Base-by-base conservation (phyloP, 345 rosid species). In the Heritiera littoralis region DNA sequence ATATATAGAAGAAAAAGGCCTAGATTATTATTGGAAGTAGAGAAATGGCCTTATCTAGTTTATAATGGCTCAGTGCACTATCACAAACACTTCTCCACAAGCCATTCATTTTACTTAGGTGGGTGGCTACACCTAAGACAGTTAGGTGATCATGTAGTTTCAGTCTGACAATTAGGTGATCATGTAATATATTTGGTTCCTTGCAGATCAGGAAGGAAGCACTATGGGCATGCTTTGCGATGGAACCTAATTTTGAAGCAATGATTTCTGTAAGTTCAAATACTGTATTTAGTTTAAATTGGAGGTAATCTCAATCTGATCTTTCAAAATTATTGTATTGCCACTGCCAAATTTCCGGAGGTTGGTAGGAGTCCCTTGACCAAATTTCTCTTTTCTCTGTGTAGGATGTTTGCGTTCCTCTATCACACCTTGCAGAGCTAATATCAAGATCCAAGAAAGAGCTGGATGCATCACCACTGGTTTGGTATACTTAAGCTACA, bases 351-450 rank as follows among this genome's bases (percentile, higher is more conserved):
- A 35, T 35, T 49, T 66, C 61, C 54, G 14, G 48, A 45, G 10
- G 45, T 56, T 56, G 70, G 52, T 60, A 48, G 65, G 6, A 14
- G 18, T 28, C 9, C 35, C 60, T 10, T 45, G n/a, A 1, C 32
- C 74, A 17, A 41, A 52, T 13, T 66, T 78, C 61, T 48, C 11
- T 28, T 66, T 46, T 77, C n/a, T 60, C 71, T 61, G 59, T 86
- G 79, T 86, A 95, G 98, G 99, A 93, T 76, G 99, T 93, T 11
- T 95, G 99, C 43, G 98, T 92, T 79, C 99, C 98, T 69, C 84
- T 92, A 60, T 93, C 99, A 65, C 89, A 72, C 73, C 91, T 93
- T 56, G 96, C 93, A 54, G 94, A 93, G 72, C 76, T 95, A 80
- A 95, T 95, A 81, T 80, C 99, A 23, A 86, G 58, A 78, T 93